These are phyloP conservation scores for Globisporangium okanoganense DNA, from an alignment of 352 stramenopile genomes.

Conservation along the genomic window DNA sequence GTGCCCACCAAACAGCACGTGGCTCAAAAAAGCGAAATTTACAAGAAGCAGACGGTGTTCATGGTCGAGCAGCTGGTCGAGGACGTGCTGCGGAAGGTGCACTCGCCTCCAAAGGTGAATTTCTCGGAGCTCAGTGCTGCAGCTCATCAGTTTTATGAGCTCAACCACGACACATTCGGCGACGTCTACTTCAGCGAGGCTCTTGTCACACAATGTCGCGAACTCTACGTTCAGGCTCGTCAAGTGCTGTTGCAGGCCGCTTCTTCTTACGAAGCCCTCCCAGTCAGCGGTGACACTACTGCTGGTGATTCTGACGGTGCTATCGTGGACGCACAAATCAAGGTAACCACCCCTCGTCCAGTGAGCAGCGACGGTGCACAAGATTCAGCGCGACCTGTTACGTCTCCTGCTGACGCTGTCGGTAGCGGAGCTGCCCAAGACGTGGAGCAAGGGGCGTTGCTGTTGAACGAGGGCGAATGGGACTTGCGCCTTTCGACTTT, in stretches of 20 bases:
- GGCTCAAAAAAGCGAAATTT: conserved; percentile 14
- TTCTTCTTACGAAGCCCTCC: neutral
- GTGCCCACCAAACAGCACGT: conserved; percentile 24
- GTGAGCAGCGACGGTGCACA: neutral
- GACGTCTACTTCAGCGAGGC: conserved; percentile 38
- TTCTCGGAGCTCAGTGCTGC: conserved; percentile 24
- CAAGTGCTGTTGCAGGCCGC: conserved; percentile 2
- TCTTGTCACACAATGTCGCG: conserved; percentile 17
- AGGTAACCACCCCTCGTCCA: neutral
- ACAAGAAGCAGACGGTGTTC: conserved; percentile 29
- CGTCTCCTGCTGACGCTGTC: neutral
- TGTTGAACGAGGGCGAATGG: conserved; percentile 18
- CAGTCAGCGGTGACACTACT: conserved; percentile 1
- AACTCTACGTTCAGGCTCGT: conserved; percentile 27
- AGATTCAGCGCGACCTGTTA: neutral
- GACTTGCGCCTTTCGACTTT: conserved; percentile 32
- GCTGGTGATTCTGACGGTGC: neutral
- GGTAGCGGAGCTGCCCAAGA: neutral
- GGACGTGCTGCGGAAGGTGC: conserved; percentile 39
- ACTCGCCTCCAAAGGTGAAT: conserved; percentile 23
- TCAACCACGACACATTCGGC: conserved; percentile 16
- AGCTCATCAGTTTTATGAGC: conserved; percentile 1
- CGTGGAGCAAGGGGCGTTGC: too few relatives aligned
- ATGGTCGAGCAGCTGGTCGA: conserved; percentile 56
- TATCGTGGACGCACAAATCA: neutral